Percentiles rank a stretch among this genome's conserved stretches.
Evolutionary conservation across 179 eudicot species (phyloP).

Genomic region (Camellia oleifera): DNA sequence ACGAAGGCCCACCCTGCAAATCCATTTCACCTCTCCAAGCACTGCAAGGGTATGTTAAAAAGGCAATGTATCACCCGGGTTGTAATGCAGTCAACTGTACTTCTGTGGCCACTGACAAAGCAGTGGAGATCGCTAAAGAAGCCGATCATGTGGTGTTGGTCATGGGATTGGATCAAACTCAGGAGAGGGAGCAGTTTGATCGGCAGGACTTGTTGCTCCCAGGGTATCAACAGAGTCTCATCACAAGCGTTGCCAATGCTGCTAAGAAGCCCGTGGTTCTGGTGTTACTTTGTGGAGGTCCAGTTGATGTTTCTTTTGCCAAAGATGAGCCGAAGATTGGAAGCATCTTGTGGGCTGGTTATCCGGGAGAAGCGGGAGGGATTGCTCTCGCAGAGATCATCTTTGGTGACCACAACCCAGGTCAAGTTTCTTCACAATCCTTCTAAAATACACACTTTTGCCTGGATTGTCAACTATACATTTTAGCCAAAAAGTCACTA

Average conservation of each 20-base stretch:
- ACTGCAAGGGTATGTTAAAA: constrained; percentile 36
- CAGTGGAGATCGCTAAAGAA: constrained; percentile 45
- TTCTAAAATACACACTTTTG: not conserved
- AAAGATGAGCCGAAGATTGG: constrained; percentile 51
- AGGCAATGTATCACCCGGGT: constrained; percentile 48
- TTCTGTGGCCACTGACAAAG: constrained; percentile 42
- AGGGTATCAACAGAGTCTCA: constrained; percentile 63
- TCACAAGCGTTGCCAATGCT: constrained; percentile 55
- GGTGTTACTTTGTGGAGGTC: constrained; percentile 86
- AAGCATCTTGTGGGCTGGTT: constrained; percentile 81
- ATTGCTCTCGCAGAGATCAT: constrained; percentile 71
- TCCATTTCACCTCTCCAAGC: constrained; percentile 51
- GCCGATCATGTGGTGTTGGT: constrained; percentile 72
- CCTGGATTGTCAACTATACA: too few species aligned
- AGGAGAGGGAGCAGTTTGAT: constrained; percentile 68
- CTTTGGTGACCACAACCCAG: constrained; percentile 63
- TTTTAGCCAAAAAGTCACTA: too few species aligned
- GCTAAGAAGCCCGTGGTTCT: constrained; percentile 79
- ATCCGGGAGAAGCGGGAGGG: constrained; percentile 85
- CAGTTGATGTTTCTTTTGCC: constrained; percentile 70
- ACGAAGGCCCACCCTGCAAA: constrained; percentile 75
- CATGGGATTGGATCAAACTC: constrained; percentile 78
- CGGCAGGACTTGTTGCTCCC: constrained; percentile 64
- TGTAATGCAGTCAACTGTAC: constrained; percentile 48
- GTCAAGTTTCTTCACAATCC: constrained; percentile 9